Conservation (phyloP, 495 filamentous ascomycete species). For the Hyaloscypha bicolor region DNA sequence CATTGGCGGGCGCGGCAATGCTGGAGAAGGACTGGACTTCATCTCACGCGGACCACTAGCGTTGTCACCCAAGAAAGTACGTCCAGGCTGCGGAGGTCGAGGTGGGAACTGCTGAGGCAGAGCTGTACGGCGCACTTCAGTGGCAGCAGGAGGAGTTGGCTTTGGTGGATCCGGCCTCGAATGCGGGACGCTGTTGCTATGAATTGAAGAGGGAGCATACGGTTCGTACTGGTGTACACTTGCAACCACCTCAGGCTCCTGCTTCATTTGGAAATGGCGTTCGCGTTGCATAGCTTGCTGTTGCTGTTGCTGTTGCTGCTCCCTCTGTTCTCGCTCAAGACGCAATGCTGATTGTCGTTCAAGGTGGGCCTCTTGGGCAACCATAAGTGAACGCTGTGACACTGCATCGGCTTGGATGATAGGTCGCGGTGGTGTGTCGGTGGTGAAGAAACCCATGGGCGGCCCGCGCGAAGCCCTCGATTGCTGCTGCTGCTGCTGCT, state of each 20-base stretch:
- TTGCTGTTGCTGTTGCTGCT: slow-evolving; percentile 37
- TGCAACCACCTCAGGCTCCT: slow-evolving; percentile 19
- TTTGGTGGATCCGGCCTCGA: slow-evolving; percentile 24
- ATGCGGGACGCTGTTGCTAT: slow-evolving; percentile 8
- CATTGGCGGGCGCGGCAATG: slow-evolving; percentile 21
- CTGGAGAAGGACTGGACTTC: slow-evolving; percentile 28
- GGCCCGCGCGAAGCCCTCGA: slow-evolving; percentile 24
- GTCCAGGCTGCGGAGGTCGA: slow-evolving; percentile 19
- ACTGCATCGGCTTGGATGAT: slow-evolving; percentile 34
- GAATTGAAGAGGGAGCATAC: slow-evolving; percentile 20
- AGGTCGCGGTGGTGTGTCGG: slow-evolving; percentile 23
- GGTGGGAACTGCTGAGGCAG: slow-evolving; percentile 25
- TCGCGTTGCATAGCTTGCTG: slow-evolving; percentile 24
- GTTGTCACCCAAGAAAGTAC: slow-evolving; percentile 27
- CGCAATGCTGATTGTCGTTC: slow-evolving; percentile 34
- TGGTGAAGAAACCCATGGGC: slow-evolving; percentile 26
- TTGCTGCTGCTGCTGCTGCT: slow-evolving; percentile 19
- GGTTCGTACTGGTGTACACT: slow-evolving; percentile 31
- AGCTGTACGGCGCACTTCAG: slow-evolving; percentile 21
- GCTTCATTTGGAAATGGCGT: slow-evolving; percentile 29
- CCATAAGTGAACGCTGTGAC: slow-evolving; percentile 29
- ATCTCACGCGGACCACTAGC: slow-evolving; percentile 16
- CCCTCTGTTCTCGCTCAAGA: slow-evolving; percentile 36
- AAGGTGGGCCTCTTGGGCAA: slow-evolving; percentile 33
- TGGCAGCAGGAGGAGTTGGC: not conserved